Conservation (phyloP, 805 yeast genomes). For the Saccharomycopsis guyanensis region DNA sequence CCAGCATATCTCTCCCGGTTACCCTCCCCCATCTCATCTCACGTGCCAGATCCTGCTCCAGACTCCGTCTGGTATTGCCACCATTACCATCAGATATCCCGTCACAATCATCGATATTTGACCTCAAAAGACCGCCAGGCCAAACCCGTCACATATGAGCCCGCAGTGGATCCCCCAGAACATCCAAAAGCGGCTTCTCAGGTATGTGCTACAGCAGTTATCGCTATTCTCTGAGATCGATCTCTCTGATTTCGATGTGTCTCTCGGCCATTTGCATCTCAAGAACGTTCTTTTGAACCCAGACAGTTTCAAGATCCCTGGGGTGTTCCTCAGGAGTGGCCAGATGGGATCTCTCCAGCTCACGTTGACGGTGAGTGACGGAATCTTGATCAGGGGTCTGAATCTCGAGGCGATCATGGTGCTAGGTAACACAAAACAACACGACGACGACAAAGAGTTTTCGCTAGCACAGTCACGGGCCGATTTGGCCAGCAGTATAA, state of each 20-base stretch:
- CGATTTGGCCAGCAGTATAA: constrained; percentile 26
- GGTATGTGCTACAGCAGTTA: constrained; percentile 73
- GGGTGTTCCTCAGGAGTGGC: constrained; percentile 56
- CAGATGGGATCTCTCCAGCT: constrained; percentile 46
- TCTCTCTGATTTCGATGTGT: constrained; percentile 72
- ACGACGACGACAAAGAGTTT: constrained; percentile 15
- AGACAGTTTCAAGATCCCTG: constrained; percentile 60
- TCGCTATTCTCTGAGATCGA: constrained; percentile 78
- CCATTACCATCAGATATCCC: no score
- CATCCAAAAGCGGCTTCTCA: constrained; percentile 71
- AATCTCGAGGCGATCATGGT: constrained; percentile 43
- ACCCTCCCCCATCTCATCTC: no score
- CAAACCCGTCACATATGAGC: no score
- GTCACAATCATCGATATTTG: no score
- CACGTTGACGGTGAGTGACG: constrained; percentile 59
- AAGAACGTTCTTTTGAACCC: constrained; percentile 66
- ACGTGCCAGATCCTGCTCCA: no score
- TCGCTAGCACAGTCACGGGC: constrained; percentile 16
- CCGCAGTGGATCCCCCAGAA: constrained; percentile 72
- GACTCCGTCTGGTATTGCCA: no score
- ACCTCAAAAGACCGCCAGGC: no score
- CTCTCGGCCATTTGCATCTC: constrained; percentile 51
- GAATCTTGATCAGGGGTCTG: constrained; percentile 52
- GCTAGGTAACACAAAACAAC: constrained; percentile 15
- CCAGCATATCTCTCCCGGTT: no score